Percentiles rank a stretch among this genome's conserved stretches.
Conservation (phyloP, 1,284 basidiomycete genomes). For the Apiotrichum gamsii region DNA sequence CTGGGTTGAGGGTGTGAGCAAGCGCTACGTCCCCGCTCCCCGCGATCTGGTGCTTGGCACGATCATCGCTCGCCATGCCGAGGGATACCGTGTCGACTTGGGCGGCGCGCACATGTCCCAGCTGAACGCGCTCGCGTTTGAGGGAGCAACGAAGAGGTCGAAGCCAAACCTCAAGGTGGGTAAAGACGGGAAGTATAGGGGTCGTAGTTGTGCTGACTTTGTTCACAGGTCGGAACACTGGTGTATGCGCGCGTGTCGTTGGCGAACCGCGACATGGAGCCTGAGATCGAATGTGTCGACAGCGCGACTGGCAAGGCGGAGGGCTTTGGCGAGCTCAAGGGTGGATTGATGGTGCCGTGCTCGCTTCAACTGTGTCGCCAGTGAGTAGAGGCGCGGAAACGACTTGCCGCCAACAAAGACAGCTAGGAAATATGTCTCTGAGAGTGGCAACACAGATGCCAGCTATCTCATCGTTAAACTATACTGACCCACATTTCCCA, state of each 20-base stretch:
- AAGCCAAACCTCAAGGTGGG: conserved; percentile 51
- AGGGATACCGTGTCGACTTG: conserved; percentile 52
- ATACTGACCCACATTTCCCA: too few relatives aligned
- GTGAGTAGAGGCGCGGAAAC: conserved; percentile 25
- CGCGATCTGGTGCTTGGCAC: conserved; percentile 51
- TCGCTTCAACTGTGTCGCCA: conserved; percentile 42
- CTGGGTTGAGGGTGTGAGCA: conserved; percentile 43
- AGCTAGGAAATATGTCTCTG: too few relatives aligned
- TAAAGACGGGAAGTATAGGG: background rate
- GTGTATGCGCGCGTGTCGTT: conserved; percentile 50
- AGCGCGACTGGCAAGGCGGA: conserved; percentile 49
- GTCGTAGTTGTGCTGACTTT: background rate
- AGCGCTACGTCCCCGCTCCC: conserved; percentile 49
- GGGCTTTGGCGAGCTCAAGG: conserved; percentile 51
- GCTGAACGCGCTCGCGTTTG: conserved; percentile 52
- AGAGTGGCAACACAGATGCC: too few relatives aligned
- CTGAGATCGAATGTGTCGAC: conserved; percentile 52
- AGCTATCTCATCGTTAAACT: too few relatives aligned
- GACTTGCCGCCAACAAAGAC: too few relatives aligned
- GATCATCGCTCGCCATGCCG: conserved; percentile 49
- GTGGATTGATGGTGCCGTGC: conserved; percentile 43
- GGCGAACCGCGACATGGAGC: conserved; percentile 51
- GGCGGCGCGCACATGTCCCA: conserved; percentile 48
- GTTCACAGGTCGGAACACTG: conserved; percentile 51
- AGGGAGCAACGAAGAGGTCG: conserved; percentile 52